phyloP scores from a whole-genome alignment of 257 asterid genomes.

The Ballota nigra region DNA sequence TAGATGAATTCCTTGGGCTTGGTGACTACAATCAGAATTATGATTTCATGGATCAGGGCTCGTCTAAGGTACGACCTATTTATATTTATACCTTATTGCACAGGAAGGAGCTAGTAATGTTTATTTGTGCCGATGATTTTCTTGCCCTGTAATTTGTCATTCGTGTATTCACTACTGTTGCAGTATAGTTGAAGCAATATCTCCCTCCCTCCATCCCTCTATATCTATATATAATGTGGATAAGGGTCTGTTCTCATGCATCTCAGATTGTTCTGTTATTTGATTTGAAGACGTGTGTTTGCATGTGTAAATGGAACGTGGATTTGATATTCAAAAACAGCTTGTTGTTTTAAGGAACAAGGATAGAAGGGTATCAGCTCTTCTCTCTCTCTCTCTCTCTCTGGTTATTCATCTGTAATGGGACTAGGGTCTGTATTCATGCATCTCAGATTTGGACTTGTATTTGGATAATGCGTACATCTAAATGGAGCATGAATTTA shows the following conservation, averaged over 20 bases:
- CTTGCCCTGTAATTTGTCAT: background rate
- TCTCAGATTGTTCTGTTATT: background rate
- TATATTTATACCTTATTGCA: background rate
- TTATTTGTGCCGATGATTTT: background rate
- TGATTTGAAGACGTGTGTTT: too few relatives aligned
- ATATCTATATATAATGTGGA: background rate
- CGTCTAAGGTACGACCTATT: conserved; percentile 63
- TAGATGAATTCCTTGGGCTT: conserved; percentile 73
- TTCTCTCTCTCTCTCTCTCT: background rate
- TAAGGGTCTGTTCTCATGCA: background rate
- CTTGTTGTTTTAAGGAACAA: background rate
- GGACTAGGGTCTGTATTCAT: background rate
- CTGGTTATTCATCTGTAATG: background rate
- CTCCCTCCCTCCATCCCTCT: too few relatives aligned
- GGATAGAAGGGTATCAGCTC: background rate
- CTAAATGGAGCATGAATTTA: background rate
- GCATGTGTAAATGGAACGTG: background rate
- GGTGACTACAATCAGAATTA: conserved; percentile 49
- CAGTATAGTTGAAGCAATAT: background rate
- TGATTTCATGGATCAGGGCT: conserved; percentile 50
- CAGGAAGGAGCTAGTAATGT: background rate
- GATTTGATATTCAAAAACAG: background rate
- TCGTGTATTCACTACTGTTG: background rate
- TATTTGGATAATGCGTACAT: background rate
- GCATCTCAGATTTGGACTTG: background rate